These are phyloP conservation scores for Chrysosphaeria jannelii DNA, from an alignment of 2,329 filamentous ascomycete species.

Conservation along the genomic window DNA sequence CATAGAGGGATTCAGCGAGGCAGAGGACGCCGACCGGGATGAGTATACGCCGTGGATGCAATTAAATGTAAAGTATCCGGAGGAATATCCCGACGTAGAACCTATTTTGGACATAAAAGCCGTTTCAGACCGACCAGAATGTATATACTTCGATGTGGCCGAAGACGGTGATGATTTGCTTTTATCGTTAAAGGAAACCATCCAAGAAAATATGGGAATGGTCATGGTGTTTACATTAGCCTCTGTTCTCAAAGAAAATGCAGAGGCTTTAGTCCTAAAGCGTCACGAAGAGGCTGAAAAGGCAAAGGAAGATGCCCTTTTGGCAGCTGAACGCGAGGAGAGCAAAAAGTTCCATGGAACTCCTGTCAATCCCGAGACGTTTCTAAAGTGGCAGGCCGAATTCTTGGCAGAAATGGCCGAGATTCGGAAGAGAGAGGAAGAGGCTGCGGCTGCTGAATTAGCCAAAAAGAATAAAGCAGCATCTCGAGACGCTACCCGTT, in stretches of 20 bases:
- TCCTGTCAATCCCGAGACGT: slow-evolving; percentile 61
- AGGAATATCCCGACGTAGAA: slow-evolving; percentile 64
- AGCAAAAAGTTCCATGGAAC: slow-evolving; percentile 92
- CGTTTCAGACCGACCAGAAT: too few species aligned
- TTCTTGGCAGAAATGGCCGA: slow-evolving; percentile 66
- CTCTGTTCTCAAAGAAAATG: slow-evolving; percentile 60
- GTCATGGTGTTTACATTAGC: slow-evolving; percentile 90
- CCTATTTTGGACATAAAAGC: slow-evolving; percentile 55
- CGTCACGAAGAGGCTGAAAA: slow-evolving; percentile 34
- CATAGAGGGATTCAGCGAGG: not conserved
- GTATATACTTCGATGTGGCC: slow-evolving; percentile 54
- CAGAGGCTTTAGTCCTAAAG: slow-evolving; percentile 56
- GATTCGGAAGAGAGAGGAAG: slow-evolving; percentile 31
- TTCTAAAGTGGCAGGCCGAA: slow-evolving; percentile 48
- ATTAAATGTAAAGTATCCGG: slow-evolving; percentile 69
- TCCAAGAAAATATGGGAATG: slow-evolving; percentile 87
- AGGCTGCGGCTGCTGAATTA: slow-evolving; percentile 55
- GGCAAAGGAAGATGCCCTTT: slow-evolving; percentile 20
- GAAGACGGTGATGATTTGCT: slow-evolving; percentile 54
- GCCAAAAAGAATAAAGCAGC: slow-evolving; percentile 24
- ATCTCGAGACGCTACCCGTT: slow-evolving; percentile 41
- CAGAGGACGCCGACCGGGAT: not conserved
- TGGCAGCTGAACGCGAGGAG: slow-evolving; percentile 55
- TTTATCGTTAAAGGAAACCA: slow-evolving; percentile 35
- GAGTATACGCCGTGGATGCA: slow-evolving; percentile 39